These are phyloP conservation scores for Cutaneotrichosporon cutaneum DNA, from an alignment of 1,284 basidiomycete species.

Conservation along the genomic window DNA sequence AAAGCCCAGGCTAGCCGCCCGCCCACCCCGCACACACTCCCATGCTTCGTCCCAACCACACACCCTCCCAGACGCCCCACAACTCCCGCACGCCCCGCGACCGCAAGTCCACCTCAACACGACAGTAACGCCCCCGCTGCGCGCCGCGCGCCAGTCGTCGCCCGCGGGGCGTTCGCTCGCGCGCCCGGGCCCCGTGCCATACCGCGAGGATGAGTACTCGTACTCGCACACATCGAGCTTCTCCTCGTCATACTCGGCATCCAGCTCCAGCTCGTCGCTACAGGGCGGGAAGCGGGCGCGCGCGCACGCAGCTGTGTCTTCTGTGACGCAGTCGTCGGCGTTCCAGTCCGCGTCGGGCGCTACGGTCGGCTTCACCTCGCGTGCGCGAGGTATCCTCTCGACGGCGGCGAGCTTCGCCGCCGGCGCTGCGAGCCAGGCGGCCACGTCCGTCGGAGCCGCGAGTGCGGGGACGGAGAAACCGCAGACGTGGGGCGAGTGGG, in stretches of 20 bases:
- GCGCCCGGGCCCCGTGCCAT: background rate
- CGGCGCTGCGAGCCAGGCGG: background rate
- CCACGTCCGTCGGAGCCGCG: background rate
- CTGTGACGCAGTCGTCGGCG: background rate
- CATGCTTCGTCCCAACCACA: background rate
- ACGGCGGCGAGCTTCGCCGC: constrained; percentile 14
- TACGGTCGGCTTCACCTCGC: constrained; percentile 15
- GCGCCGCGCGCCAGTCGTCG: constrained; percentile 6
- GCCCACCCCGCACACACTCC: background rate
- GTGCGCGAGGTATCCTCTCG: constrained; percentile 18
- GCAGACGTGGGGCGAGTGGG: constrained; percentile 25
- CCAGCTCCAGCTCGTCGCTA: background rate
- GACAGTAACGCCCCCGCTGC: background rate
- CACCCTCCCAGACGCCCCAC: background rate
- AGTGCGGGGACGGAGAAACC: constrained; percentile 30
- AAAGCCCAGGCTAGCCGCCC: background rate
- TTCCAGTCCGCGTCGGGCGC: constrained; percentile 15
- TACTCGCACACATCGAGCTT: background rate
- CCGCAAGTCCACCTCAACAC: background rate
- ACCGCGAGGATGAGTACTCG: background rate
- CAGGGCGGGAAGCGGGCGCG: background rate
- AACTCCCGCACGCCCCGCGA: background rate
- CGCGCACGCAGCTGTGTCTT: background rate
- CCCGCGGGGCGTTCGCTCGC: background rate
- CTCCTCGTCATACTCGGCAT: background rate